A percentile compares a stretch with the other conserved stretches of the same genome.
Evolutionary conservation across 2,329 filamentous ascomycete genomes (phyloP).

Genomic region (Venturia aucupariae): DNA sequence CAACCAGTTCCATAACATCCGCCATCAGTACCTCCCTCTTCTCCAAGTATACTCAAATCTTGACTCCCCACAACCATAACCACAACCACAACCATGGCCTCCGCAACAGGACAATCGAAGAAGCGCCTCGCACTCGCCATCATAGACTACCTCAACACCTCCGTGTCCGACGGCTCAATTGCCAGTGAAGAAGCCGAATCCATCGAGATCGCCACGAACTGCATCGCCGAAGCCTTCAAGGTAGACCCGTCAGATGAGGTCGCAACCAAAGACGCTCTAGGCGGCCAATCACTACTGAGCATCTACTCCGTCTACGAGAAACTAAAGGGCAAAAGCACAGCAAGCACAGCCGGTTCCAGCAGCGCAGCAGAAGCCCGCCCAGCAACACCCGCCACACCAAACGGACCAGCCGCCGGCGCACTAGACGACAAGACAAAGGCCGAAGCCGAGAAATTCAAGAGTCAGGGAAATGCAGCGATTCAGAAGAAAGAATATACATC

Average conservation of each 20-base stretch:
- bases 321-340: constrained; percentile 58
- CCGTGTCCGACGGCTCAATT: constrained; percentile 79
- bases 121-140: constrained; percentile 95
- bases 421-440: constrained; percentile 43
- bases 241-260: constrained; percentile 73
- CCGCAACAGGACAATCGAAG: constrained; percentile 41
- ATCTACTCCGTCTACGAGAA: constrained; percentile 98
- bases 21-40: neutral
- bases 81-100: constrained; percentile 19
- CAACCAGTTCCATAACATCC: neutral
- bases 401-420: constrained; percentile 36
- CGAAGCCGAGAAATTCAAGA: constrained; percentile 82
- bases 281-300: constrained; percentile 75
- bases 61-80: too few relatives aligned
- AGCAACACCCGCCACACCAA: constrained; percentile 29
- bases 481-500: constrained; percentile 77
- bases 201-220: constrained; percentile 88
- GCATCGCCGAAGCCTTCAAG: constrained; percentile 91
- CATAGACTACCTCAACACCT: constrained; percentile 85
- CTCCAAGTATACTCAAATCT: neutral
- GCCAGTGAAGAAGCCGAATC: constrained; percentile 82
- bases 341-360: constrained; percentile 34
- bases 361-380: constrained; percentile 33
- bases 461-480: constrained; percentile 89
- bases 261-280: constrained; percentile 67